A percentile compares a stretch with the other conserved stretches of the same genome.
phyloP scores from a whole-genome alignment of 139 green algal species.

The Mesostigma viride region DNA sequence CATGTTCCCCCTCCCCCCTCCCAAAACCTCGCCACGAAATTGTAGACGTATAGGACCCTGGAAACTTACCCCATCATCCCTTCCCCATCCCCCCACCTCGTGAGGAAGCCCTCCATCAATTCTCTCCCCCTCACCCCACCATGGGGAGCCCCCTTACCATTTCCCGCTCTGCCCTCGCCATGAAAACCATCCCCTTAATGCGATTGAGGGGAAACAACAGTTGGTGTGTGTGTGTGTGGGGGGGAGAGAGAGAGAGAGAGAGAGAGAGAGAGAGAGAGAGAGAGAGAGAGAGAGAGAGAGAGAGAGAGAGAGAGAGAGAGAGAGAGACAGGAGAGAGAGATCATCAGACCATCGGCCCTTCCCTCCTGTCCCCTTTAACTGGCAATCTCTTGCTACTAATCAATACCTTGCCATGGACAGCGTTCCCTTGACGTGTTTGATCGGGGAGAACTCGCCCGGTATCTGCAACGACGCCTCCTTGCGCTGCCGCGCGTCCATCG shows the following conservation, averaged over 20 bases:
- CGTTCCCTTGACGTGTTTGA: slow-evolving; percentile 46
- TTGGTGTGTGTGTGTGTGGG: too few relatives aligned
- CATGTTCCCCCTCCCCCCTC: too few relatives aligned
- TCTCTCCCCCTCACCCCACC: too few relatives aligned
- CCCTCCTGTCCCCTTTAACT: neutral
- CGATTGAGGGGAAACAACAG: too few relatives aligned
- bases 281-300: slow-evolving; percentile 4
- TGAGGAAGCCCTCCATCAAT: too few relatives aligned
- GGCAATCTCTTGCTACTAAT: neutral
- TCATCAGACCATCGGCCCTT: neutral
- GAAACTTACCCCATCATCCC: too few relatives aligned
- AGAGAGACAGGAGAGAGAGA: neutral
- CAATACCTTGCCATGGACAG: slow-evolving; percentile 61
- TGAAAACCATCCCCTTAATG: too few relatives aligned
- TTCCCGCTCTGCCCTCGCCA: too few relatives aligned
- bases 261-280: slow-evolving; percentile 5
- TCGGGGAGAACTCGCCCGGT: slow-evolving; percentile 37
- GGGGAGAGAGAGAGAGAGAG: neutral
- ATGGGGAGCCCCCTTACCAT: too few relatives aligned
- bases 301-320: slow-evolving; percentile 4
- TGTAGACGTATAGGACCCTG: too few relatives aligned
- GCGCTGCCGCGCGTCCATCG: slow-evolving; percentile 50
- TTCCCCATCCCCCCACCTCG: too few relatives aligned
- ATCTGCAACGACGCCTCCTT: slow-evolving; percentile 51
- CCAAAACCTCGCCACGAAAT: too few relatives aligned